A percentile compares a stretch with the other conserved stretches of the same genome.
Conservation (phyloP, 257 asterid species). For the Ilex asprella region DNA sequence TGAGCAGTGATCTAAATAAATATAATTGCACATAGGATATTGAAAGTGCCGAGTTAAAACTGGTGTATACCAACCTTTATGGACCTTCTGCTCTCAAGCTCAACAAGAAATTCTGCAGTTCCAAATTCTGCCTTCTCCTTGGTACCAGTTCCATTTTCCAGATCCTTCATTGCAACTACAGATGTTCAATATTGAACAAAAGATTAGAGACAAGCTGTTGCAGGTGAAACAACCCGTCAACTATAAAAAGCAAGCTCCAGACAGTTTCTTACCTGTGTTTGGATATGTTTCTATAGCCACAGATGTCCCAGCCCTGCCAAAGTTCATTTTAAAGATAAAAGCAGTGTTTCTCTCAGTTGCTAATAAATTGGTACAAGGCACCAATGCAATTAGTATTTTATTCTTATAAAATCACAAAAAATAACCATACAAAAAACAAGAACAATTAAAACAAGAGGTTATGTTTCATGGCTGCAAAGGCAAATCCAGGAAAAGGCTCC, state of each 20-base stretch:
- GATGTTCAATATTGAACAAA: constrained; percentile 3
- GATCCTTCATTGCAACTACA: constrained; percentile 17
- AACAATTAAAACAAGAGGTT: no score
- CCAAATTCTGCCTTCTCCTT: constrained; percentile 63
- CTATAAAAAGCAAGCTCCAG: not conserved
- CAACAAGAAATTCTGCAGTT: constrained; percentile 69
- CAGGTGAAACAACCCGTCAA: not conserved
- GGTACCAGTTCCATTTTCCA: constrained; percentile 42
- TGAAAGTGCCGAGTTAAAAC: no score
- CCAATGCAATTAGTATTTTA: no score
- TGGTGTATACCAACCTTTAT: constrained; percentile 53
- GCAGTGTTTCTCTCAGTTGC: no score
- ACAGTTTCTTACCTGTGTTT: constrained; percentile 20
- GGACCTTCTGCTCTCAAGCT: constrained; percentile 71
- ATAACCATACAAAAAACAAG: no score
- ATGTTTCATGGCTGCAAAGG: no score
- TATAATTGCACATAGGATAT: no score
- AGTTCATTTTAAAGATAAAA: not conserved
- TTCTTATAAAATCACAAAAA: no score
- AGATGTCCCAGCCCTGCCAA: constrained; percentile 28
- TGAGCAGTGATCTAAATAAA: no score
- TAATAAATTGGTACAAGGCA: no score
- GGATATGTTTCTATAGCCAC: constrained; percentile 20
- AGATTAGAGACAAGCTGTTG: not conserved
- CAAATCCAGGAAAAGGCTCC: no score